Evolutionary conservation across 148 eudicot genomes (phyloP).

Genomic region (Nyssa sinensis): DNA sequence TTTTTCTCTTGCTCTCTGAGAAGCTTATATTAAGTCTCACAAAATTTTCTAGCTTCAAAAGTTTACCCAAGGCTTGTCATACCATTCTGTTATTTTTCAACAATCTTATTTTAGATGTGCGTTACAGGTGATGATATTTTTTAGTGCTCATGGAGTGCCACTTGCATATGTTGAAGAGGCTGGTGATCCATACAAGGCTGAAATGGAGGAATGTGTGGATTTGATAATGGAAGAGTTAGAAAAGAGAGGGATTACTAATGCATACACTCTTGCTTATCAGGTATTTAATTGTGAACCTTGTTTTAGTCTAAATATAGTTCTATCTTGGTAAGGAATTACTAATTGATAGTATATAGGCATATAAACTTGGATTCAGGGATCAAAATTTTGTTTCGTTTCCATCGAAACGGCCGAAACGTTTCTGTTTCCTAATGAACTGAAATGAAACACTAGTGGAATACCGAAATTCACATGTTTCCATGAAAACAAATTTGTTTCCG

Average conservation of each 20-base stretch:
- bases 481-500: too few species aligned
- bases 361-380: too few species aligned
- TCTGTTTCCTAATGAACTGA: too few species aligned
- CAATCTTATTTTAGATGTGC: conserved; percentile 10
- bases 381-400: too few species aligned
- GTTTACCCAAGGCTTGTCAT: not conserved
- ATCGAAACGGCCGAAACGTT: too few species aligned
- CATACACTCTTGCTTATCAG: conserved; percentile 94
- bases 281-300: conserved; percentile 26
- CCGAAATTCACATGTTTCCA: too few species aligned
- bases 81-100: not conserved
- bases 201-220: conserved; percentile 99
- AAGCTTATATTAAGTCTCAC: not conserved
- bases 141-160: conserved; percentile 99
- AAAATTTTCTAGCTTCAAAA: not conserved
- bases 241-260: conserved; percentile 57
- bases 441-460: too few species aligned
- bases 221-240: conserved; percentile 95
- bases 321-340: not conserved
- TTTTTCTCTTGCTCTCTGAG: not conserved
- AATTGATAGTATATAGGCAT: not conserved
- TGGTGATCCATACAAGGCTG: conserved; percentile 99
- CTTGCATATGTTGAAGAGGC: conserved; percentile 97
- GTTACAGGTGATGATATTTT: conserved; percentile 87
- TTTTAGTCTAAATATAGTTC: not conserved